Base-by-base conservation (phyloP, 768 basidiomycete species). In the Trametes sanguinea region DNA sequence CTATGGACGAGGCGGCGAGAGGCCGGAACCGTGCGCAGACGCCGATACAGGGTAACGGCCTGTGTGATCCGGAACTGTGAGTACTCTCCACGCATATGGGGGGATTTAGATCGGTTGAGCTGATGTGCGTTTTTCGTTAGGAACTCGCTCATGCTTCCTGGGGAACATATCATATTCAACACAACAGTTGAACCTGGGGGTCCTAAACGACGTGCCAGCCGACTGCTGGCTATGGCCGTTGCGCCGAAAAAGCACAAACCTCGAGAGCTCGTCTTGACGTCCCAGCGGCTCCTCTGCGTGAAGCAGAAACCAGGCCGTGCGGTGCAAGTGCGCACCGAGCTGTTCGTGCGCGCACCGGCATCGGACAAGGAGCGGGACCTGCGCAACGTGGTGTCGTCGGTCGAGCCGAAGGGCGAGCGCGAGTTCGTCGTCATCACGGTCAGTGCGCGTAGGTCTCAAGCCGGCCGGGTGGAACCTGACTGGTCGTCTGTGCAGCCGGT, bases 401-500 rank as follows among this genome's bases (percentile, higher is more conserved):
- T 83, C 0, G 83, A 82, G 57, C 73, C 77, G 30, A 85, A 84
- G 67, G 76, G 83, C 50, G 84, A 83, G 56, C 75, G 82, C 40
- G 84, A 85, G 68, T 86, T 88, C 68, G 80, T 83, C 14, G 78
- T 88, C 39, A 72, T 86, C 65, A 85, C 86, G 44, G 87, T 88
- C 62, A 69, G 84, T 75, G 22, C n/a, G 48, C 39, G 51, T n/a
- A 22, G 39, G 27, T 39, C 33, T 57, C 47, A 53, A 42, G 39
- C n/a, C 13, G 51, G 48, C 29, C 4, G 53, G 30, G 42, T 56
- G 45, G 51, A 42, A 16, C 54, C 53, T 65, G 56, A 59, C 60
- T 48, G 32, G 45, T 61, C 40, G 45, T 22, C 27, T 37, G 37
- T 56, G 16, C 61, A 86, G 85, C 73, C 79, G 22, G 75, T 80